Evolutionary conservation across 2,329 filamentous ascomycete genomes (phyloP), one percentile per base, ranked within the genome.

Genomic region (Penicillium sp.): DNA sequence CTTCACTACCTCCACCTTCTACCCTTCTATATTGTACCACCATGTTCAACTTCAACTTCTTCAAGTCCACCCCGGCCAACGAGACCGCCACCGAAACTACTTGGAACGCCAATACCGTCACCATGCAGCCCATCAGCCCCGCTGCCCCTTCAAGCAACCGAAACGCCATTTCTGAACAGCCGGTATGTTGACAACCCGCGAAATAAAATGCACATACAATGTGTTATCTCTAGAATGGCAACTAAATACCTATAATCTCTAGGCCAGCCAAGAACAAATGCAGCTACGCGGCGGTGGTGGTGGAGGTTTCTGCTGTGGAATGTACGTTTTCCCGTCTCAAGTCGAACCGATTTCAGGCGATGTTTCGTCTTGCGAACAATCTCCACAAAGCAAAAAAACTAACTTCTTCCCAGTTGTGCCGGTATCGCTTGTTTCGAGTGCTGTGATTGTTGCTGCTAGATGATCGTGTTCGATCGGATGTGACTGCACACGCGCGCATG

Each of bases 401-500:
- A 47, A 60, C 26, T 18, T 30, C 18, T 23, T 3, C 34, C 14
- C 16, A 71, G 69, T 45, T 70, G 69, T 49, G 69, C 69, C 44
- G 69, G 69, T 62, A 50, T 71, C 42, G 60, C 62, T 47, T 70
- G 68, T 47, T 71, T 70, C 60, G 68, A 70, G 60, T 68, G 66
- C 60, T 68, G 62, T 45, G 67, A 71, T 58, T 64, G 63, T 42
- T 71, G 69, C 65, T 71, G 68, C 51, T 71, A 71, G 50, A 57
- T 29, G 16, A 19, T 38, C 34, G 11, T n/a, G 32, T 32, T 13
- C 29, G 19, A 41, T 13, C 26, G 14, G 16, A 19, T 19, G 36
- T 53, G 38, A 14, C 43, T 23, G 16, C 30, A 19, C 16, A 53
- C 27, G 10, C 32, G 41, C 40, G 14, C 32, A 32, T 23, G 36